phyloP scores from a whole-genome alignment of 1,284 basidiomycete genomes.

The Cystobasidium slooffiae region DNA sequence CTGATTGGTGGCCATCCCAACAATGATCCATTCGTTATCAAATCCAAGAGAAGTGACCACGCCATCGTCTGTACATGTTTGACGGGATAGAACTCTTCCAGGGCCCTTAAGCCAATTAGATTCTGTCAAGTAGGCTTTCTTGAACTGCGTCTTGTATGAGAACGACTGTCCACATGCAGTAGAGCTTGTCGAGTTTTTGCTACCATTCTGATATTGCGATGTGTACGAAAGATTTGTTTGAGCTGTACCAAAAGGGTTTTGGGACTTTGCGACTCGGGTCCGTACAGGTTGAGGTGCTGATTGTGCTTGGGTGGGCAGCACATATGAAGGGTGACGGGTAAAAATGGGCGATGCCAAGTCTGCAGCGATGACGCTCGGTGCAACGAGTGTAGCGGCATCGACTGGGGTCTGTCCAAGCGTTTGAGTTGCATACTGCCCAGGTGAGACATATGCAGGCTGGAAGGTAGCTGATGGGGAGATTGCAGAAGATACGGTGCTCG shows the following conservation, averaged over 20 bases:
- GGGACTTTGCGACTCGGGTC: constrained; percentile 3
- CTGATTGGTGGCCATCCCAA: constrained; percentile 84
- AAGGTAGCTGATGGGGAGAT: not conserved
- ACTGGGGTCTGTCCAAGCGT: not conserved
- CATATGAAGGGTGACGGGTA: not conserved
- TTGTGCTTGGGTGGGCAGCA: not conserved
- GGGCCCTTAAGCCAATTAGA: constrained; percentile 79
- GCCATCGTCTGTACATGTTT: constrained; percentile 72
- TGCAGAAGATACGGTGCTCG: not conserved
- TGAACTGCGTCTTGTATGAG: constrained; percentile 75
- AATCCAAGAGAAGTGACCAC: constrained; percentile 87
- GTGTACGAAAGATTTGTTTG: constrained; percentile 20
- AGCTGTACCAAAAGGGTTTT: constrained; percentile 37
- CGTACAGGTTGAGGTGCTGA: constrained; percentile 4
- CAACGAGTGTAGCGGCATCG: not conserved
- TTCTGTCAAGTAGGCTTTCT: constrained; percentile 75
- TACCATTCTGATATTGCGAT: not conserved
- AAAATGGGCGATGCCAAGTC: not conserved
- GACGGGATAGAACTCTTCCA: constrained; percentile 74
- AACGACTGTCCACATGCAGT: constrained; percentile 54
- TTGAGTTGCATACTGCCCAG: not conserved
- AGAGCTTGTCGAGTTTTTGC: not conserved
- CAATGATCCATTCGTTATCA: constrained; percentile 82
- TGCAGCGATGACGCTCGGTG: not conserved
- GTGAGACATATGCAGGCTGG: not conserved